Base-by-base conservation (phyloP, 371 early-diverging fungal species). In the Coemansia sp. region DNA sequence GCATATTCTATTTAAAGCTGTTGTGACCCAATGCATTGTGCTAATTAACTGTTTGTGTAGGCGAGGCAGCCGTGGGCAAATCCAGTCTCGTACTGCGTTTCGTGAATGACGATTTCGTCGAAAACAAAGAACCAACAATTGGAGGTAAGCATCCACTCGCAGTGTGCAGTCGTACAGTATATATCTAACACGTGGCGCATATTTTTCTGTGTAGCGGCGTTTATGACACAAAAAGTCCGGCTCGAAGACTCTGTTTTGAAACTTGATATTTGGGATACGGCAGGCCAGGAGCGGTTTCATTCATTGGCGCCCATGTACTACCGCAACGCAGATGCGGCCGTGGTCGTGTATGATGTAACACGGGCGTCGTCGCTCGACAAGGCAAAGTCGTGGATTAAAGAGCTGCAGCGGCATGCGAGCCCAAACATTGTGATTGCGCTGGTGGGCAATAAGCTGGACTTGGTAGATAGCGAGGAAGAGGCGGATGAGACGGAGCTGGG, bases 241-340 rank as follows among this genome's bases (percentile, higher is more conserved):
- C 72, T 89, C 64, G 92, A 91, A 71, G 89, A 91, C 72, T 85
- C 85, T 31, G 88, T 87, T 11, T 85, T 92, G 57, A 92, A 92
- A 79, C 89, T 95, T 68, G 93, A 95, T 74, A 93, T 92, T 67
- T 96, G 97, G 97, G 97, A 96, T 66, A 96, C 97, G 10, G 95
- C 95, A 50, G 95, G 92, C 52, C 96, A 92, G 84, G 97, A 96
- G 80, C 84, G 95, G 67, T 96, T 93, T 80, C 84, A 90, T 85
- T 90, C 91, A 68, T 90, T 99, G 77, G 99, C 99, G 56, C 98
- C 97, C 52, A 97, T 96, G 95, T 99, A 99, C 83, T 99, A 99
- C 80, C 86, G 99, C 66, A 96, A 95, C 78, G 97, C 99, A 26
- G 95, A 96, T 82, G 96, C 95, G 57, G 96, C 95, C 4, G 88